phyloP scores from a whole-genome alignment of 805 yeast species.

The Yarrowia keelungensis region DNA sequence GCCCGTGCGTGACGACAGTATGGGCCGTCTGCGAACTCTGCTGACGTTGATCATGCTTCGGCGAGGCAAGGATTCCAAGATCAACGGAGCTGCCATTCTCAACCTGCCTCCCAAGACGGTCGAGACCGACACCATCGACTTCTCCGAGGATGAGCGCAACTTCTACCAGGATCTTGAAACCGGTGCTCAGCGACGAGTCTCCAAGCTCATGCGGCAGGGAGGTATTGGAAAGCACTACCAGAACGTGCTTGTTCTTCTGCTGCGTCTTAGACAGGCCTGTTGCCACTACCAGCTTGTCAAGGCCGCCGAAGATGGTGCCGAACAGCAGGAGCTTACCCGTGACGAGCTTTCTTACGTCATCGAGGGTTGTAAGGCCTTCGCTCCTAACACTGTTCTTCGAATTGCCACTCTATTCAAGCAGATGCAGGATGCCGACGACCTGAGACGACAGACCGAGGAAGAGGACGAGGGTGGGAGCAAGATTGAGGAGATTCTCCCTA shows the following conservation, averaged over 20 bases:
- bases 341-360: slow-evolving; percentile 12
- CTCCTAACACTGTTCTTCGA: slow-evolving; percentile 30
- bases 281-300: slow-evolving; percentile 46
- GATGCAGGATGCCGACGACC: slow-evolving; percentile 37
- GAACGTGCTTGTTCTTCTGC: slow-evolving; percentile 47
- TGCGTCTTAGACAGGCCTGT: slow-evolving; percentile 53
- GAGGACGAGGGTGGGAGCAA: not conserved
- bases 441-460: slow-evolving; percentile 7
- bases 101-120: slow-evolving; percentile 45
- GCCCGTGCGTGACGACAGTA: slow-evolving; percentile 2
- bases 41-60: slow-evolving; percentile 53
- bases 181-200: slow-evolving; percentile 44
- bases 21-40: slow-evolving; percentile 20
- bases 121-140: slow-evolving; percentile 44
- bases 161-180: slow-evolving; percentile 55
- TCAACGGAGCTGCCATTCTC: slow-evolving; percentile 40
- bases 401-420: slow-evolving; percentile 22
- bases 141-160: slow-evolving; percentile 46
- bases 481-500: slow-evolving; percentile 1
- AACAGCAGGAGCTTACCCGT: slow-evolving; percentile 7
- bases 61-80: slow-evolving; percentile 54
- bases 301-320: slow-evolving; percentile 4
- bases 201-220: slow-evolving; percentile 46
- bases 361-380: slow-evolving; percentile 21
- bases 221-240: slow-evolving; percentile 44